phyloP scores from a whole-genome alignment of 2,329 filamentous ascomycete genomes.

The Pseudocercospora fijiensis region DNA sequence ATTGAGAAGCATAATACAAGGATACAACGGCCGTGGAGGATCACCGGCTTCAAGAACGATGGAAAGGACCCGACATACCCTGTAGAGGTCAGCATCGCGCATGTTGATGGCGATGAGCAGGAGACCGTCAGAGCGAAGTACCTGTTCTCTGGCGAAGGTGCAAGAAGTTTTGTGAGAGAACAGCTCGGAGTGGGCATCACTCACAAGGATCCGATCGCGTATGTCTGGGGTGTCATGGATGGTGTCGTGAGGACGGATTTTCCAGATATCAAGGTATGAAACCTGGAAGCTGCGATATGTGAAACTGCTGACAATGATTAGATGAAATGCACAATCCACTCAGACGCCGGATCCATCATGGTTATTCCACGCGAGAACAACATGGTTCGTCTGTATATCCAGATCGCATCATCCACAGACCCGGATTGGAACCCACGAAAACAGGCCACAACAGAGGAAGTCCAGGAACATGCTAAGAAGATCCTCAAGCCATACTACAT shows the following conservation, averaged over 20 bases:
- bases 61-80: conserved; percentile 68
- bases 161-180: conserved; percentile 60
- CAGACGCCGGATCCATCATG: conserved; percentile 63
- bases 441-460: conserved; percentile 58
- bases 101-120: conserved; percentile 68
- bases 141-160: conserved; percentile 63
- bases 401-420: conserved; percentile 63
- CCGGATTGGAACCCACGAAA: conserved; percentile 62
- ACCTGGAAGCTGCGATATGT: not conserved
- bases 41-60: conserved; percentile 61
- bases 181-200: conserved; percentile 65
- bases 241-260: conserved; percentile 63
- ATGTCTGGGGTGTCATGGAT: conserved; percentile 68
- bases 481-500: conserved; percentile 61
- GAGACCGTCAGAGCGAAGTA: conserved; percentile 67
- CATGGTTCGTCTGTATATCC: conserved; percentile 57
- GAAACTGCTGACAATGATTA: conserved; percentile 29
- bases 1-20: conserved; percentile 58
- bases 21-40: conserved; percentile 62
- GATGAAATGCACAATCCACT: conserved; percentile 69
- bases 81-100: conserved; percentile 73
- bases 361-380: conserved; percentile 58
- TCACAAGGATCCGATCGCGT: conserved; percentile 62
- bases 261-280: conserved; percentile 58
- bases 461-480: conserved; percentile 57